These are phyloP conservation scores for Prunus dulcis DNA, from an alignment of 306 rosid species.

Conservation along the genomic window DNA sequence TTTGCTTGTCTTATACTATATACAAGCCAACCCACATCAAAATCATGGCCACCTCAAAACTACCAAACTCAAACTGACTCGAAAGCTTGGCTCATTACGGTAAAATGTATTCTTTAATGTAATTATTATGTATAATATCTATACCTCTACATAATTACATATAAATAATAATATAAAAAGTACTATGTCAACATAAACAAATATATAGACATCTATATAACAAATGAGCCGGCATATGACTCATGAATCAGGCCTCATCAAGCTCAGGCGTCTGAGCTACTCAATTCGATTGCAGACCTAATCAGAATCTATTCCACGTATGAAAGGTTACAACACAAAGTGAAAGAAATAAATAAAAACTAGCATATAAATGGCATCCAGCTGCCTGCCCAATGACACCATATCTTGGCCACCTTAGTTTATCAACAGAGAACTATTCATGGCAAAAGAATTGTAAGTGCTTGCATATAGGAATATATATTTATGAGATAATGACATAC, in stretches of 20 bases:
- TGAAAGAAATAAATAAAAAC: too few species aligned
- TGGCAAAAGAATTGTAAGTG: not conserved
- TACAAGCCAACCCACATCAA: not conserved
- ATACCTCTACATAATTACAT: not conserved
- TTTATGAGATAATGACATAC: slow-evolving; percentile 38
- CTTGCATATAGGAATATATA: slow-evolving; percentile 2
- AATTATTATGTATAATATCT: not conserved
- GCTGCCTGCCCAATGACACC: too few species aligned
- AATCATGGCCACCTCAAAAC: not conserved
- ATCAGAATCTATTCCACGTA: not conserved
- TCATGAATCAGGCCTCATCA: not conserved
- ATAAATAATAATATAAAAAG: not conserved
- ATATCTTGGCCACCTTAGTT: slow-evolving; percentile 1
- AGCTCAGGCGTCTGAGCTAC: not conserved
- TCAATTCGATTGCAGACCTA: not conserved
- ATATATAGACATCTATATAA: not conserved
- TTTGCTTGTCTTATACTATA: not conserved
- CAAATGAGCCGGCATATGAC: not conserved
- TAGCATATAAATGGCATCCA: not conserved
- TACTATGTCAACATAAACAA: not conserved
- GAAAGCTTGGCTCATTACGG: not conserved
- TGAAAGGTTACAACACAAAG: not conserved
- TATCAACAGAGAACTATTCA: slow-evolving; percentile 1
- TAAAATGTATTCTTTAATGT: not conserved
- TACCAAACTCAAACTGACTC: slow-evolving; percentile 4